These are phyloP conservation scores for Stagonosporopsis tanaceti DNA, from an alignment of 2,329 filamentous ascomycete genomes.

Conservation along the genomic window DNA sequence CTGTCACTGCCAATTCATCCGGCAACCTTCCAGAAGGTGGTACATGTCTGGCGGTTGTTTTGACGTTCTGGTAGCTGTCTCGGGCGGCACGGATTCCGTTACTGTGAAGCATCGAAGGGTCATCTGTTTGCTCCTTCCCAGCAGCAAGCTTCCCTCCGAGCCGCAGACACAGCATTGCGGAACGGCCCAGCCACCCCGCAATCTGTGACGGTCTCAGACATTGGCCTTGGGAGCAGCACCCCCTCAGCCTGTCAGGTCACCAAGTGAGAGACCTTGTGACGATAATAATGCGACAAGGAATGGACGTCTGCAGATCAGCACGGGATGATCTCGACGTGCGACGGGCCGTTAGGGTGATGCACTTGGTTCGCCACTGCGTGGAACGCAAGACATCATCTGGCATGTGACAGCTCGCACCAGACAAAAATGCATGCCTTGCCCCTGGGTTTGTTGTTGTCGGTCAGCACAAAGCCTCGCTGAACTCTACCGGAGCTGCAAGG, in stretches of 20 bases:
- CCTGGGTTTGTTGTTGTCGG: background rate
- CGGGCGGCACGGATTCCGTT: slow-evolving; percentile 11
- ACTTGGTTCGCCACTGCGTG: slow-evolving; percentile 36
- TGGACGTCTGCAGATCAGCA: slow-evolving; percentile 29
- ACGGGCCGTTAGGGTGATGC: slow-evolving; percentile 33
- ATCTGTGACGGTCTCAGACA: slow-evolving; percentile 5
- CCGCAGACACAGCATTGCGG: slow-evolving; percentile 1
- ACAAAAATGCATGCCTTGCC: background rate
- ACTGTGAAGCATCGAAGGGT: slow-evolving; percentile 6
- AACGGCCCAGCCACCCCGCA: slow-evolving; percentile 13
- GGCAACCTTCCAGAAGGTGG: slow-evolving; percentile 13
- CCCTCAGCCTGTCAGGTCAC: slow-evolving; percentile 6
- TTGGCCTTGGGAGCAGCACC: slow-evolving; percentile 4
- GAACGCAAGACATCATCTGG: slow-evolving; percentile 30
- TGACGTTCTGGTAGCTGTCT: slow-evolving; percentile 2
- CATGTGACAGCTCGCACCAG: slow-evolving; percentile 38
- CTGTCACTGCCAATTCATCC: background rate
- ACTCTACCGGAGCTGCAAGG: slow-evolving; percentile 22
- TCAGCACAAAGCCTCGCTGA: slow-evolving; percentile 15
- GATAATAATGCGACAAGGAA: slow-evolving; percentile 10
- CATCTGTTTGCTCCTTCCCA: slow-evolving; percentile 8
- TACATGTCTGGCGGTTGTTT: slow-evolving; percentile 1
- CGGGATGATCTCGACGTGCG: slow-evolving; percentile 40
- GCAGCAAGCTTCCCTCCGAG: background rate
- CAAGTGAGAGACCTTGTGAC: slow-evolving; percentile 5